phyloP scores from a whole-genome alignment of 192 early-diverging fungal genomes.

The Blastocladiella britannica region DNA sequence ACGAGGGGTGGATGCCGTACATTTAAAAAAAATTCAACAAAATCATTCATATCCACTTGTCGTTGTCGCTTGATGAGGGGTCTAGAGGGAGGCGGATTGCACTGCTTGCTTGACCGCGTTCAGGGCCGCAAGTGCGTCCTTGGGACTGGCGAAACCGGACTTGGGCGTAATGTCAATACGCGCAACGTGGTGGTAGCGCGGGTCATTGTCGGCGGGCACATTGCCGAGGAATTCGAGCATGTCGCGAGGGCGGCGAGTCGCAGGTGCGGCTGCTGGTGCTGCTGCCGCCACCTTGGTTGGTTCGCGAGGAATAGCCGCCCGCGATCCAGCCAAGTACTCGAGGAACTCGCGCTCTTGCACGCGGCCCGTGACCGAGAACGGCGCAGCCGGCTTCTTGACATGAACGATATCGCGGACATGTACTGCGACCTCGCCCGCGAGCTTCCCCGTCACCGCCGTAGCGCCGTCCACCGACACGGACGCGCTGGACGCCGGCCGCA shows the following conservation, averaged over 20 bases:
- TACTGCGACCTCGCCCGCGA: not conserved
- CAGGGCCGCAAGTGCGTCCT: too few species aligned
- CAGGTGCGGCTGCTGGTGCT: too few species aligned
- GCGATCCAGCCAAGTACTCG: not conserved
- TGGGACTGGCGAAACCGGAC: not conserved
- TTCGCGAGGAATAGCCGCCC: not conserved
- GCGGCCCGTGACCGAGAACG: not conserved
- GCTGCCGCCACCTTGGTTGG: too few species aligned
- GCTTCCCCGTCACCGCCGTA: not conserved
- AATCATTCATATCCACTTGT: too few species aligned
- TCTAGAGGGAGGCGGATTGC: too few species aligned
- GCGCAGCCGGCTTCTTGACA: not conserved
- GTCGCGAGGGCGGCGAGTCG: not conserved
- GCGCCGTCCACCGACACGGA: not conserved
- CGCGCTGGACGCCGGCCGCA: not conserved
- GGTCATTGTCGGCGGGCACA: not conserved
- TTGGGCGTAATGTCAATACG: too few species aligned
- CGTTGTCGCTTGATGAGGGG: too few species aligned
- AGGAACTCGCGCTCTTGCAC: not conserved
- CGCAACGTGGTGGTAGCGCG: not conserved
- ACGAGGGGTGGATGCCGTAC: conserved; percentile 47
- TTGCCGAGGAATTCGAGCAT: not conserved
- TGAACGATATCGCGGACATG: not conserved
- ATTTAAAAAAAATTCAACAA: conserved; percentile 16
- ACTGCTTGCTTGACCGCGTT: too few species aligned